These are phyloP conservation scores for Litsea cubeba DNA, from an alignment of 164 flowering plant genomes.

Conservation along the genomic window DNA sequence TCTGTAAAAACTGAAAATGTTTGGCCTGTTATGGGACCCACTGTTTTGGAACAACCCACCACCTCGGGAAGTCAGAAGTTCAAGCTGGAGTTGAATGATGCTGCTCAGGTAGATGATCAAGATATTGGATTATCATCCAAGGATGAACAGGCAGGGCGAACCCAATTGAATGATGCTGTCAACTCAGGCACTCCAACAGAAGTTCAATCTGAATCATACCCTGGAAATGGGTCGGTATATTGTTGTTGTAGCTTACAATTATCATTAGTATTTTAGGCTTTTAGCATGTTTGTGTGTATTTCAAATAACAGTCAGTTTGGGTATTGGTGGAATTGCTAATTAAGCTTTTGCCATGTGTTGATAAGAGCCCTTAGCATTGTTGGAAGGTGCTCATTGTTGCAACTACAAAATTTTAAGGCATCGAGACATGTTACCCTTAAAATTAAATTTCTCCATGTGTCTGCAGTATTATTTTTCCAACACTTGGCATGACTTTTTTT, in stretches of 20 bases:
- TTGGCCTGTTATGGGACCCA: slow-evolving; percentile 14
- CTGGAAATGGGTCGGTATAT: slow-evolving; percentile 15
- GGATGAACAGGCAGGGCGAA: slow-evolving; percentile 10
- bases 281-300: not conserved
- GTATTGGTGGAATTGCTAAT: too few species aligned
- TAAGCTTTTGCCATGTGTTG: not conserved
- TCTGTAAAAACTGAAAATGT: slow-evolving; percentile 17
- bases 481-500: too few species aligned
- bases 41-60: slow-evolving; percentile 12
- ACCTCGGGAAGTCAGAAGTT: slow-evolving; percentile 4
- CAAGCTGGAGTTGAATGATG: slow-evolving; percentile 9
- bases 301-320: not conserved
- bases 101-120: slow-evolving; percentile 14
- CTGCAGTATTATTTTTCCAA: too few species aligned
- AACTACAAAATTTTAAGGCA: not conserved
- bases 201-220: slow-evolving; percentile 12
- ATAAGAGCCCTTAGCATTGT: not conserved
- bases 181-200: not conserved
- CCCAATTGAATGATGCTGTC: slow-evolving; percentile 1
- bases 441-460: not conserved
- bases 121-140: slow-evolving; percentile 8
- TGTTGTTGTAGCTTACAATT: not conserved
- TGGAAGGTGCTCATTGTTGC: not conserved
- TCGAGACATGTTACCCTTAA: not conserved
- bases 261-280: not conserved